These are phyloP conservation scores for Globisporangium barbulae DNA, from an alignment of 352 stramenopile genomes.

Conservation along the genomic window DNA sequence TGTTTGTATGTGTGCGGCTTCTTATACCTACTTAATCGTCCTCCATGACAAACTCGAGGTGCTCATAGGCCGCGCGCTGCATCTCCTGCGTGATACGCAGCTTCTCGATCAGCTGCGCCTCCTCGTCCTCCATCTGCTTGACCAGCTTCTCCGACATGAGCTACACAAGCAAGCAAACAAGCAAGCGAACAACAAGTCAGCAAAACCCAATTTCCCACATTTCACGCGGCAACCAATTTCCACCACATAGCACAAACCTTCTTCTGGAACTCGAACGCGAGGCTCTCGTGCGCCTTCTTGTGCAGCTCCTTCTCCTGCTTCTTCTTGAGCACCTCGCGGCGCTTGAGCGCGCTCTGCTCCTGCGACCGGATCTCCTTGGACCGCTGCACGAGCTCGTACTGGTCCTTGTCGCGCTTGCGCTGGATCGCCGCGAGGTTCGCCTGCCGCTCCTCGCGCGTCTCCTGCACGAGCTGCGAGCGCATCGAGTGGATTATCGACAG, in stretches of 20 bases:
- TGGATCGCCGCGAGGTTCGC: constrained; percentile 43
- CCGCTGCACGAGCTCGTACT: constrained; percentile 33
- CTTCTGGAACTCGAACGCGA: constrained; percentile 54
- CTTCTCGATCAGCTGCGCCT: constrained; percentile 56
- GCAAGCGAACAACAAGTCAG: neutral
- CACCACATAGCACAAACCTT: constrained; percentile 16
- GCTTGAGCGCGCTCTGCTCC: constrained; percentile 38
- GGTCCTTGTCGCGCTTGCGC: constrained; percentile 35
- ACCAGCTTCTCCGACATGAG: constrained; percentile 58
- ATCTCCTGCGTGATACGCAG: constrained; percentile 61
- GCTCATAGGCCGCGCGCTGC: constrained; percentile 58
- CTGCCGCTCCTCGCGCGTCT: constrained; percentile 42
- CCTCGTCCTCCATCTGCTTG: constrained; percentile 60
- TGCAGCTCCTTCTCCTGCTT: constrained; percentile 49
- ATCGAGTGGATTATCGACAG: constrained; percentile 35
- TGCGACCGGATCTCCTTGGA: constrained; percentile 52
- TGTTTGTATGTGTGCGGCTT: neutral
- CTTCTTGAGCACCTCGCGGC: constrained; percentile 43
- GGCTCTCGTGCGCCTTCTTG: constrained; percentile 40
- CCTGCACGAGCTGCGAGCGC: constrained; percentile 49
- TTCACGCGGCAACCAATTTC: neutral
- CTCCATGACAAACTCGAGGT: constrained; percentile 66
- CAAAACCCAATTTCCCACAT: neutral
- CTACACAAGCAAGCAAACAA: constrained; percentile 2
- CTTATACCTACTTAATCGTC: constrained; percentile 18